Evolutionary conservation across 139 green algal species (phyloP).

Genomic region (Chlorella sp.): DNA sequence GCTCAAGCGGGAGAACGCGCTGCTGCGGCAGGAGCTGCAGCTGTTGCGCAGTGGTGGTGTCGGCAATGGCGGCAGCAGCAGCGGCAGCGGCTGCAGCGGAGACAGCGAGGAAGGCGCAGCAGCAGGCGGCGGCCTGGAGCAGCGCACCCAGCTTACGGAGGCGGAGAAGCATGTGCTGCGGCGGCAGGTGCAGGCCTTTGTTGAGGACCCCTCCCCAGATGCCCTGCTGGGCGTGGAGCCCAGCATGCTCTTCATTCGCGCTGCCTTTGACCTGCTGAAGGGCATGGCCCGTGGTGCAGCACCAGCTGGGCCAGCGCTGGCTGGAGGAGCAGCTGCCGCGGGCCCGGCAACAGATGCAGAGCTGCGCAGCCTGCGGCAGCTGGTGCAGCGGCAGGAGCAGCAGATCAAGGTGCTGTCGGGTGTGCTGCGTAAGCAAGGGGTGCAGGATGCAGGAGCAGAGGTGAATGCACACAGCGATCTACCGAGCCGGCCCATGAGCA

Average conservation of each 20-base stretch:
- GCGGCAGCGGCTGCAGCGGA: too few species aligned
- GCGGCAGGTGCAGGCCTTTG: conserved; percentile 64
- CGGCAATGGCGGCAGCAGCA: neutral
- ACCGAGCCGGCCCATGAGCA: too few species aligned
- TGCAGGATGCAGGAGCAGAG: too few species aligned
- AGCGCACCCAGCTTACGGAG: conserved; percentile 70
- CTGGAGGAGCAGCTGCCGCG: neutral
- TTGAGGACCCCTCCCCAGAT: conserved; percentile 57
- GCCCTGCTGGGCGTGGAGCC: conserved; percentile 62
- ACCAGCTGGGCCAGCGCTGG: neutral
- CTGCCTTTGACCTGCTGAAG: conserved; percentile 59
- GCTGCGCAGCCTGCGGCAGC: conserved; percentile 18
- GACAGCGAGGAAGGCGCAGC: neutral
- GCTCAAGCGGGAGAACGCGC: conserved; percentile 76
- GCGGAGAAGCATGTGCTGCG: conserved; percentile 70
- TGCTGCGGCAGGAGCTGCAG: conserved; percentile 84
- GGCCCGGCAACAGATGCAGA: conserved; percentile 9
- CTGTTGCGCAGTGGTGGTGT: conserved; percentile 41
- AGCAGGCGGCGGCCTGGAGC: conserved; percentile 47
- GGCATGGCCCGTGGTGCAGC: conserved; percentile 28
- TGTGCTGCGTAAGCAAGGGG: conserved; percentile 28
- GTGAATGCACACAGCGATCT: too few species aligned
- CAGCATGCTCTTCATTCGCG: conserved; percentile 82
- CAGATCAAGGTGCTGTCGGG: conserved; percentile 77
- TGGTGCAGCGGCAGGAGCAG: conserved; percentile 63